phyloP scores from a whole-genome alignment of 805 yeast species.

The Wilhelminamyces savonicus region DNA sequence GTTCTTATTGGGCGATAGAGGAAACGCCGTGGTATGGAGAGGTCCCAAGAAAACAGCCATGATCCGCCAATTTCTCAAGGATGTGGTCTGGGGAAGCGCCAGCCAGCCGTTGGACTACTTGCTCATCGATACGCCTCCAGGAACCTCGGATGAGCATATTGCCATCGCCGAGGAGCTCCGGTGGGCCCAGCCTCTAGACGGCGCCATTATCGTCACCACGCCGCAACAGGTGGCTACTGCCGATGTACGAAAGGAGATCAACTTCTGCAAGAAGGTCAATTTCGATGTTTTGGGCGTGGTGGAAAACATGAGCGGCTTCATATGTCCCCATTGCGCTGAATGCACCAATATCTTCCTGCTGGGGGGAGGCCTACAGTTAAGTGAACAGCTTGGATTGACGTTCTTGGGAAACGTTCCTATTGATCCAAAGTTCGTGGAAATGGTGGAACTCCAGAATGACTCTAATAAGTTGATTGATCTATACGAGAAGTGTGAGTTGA shows the following conservation, averaged over 20 bases:
- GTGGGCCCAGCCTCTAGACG: conserved; percentile 64
- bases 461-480: conserved; percentile 24
- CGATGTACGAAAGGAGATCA: conserved; percentile 91
- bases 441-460: conserved; percentile 63
- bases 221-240: conserved; percentile 93
- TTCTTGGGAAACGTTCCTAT: conserved; percentile 88
- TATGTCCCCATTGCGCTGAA: conserved; percentile 91
- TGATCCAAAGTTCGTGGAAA: conserved; percentile 83
- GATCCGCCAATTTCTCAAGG: conserved; percentile 88
- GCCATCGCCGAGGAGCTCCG: conserved; percentile 89
- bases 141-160: conserved; percentile 97
- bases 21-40: conserved; percentile 93
- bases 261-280: conserved; percentile 82
- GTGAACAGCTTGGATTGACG: conserved; percentile 54
- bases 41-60: conserved; percentile 98
- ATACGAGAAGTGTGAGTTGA: conserved; percentile 29
- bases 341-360: conserved; percentile 87
- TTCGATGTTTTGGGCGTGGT: conserved; percentile 77
- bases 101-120: conserved; percentile 53
- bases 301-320: conserved; percentile 95
- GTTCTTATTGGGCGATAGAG: conserved; percentile 75
- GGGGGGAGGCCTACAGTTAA: conserved; percentile 81
- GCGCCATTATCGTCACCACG: conserved; percentile 92
- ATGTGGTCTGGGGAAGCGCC: conserved; percentile 82
- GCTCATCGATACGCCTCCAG: conserved; percentile 96